These are phyloP conservation scores for Yarrowia sp. DNA, from an alignment of 805 yeast species.

Conservation along the genomic window DNA sequence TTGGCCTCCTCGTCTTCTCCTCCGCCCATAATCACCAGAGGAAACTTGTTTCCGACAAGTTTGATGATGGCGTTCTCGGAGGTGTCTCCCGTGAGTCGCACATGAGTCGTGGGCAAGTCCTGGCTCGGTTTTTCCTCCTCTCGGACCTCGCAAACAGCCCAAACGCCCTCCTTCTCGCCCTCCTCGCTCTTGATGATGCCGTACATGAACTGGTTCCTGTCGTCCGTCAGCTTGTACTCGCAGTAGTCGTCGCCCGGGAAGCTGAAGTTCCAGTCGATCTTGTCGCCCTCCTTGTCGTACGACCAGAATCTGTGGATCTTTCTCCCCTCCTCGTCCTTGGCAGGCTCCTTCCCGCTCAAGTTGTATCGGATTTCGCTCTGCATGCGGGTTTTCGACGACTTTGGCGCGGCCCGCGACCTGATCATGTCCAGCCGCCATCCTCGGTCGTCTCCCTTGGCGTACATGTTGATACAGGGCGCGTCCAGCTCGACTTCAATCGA, in stretches of 20 bases:
- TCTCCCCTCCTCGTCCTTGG: background rate
- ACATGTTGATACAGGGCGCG: slow-evolving; percentile 11
- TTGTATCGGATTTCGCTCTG: slow-evolving; percentile 11
- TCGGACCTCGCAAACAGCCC: background rate
- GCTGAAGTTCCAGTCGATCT: background rate
- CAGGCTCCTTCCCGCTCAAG: background rate
- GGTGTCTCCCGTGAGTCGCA: background rate
- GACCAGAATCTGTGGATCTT: slow-evolving; percentile 6
- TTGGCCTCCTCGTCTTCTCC: background rate
- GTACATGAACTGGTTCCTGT: background rate
- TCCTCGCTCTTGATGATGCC: background rate
- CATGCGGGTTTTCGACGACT: background rate
- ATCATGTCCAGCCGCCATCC: slow-evolving; percentile 2
- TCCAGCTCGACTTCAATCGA: slow-evolving; percentile 1
- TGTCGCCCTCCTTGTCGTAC: background rate
- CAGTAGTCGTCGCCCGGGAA: background rate
- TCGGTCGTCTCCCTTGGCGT: background rate
- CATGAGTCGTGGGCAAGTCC: background rate
- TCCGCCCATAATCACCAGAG: background rate
- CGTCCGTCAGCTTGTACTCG: slow-evolving; percentile 7
- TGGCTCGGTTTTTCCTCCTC: background rate
- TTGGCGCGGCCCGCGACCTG: background rate
- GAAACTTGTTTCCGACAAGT: background rate
- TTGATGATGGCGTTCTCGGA: background rate
- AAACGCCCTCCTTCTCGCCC: background rate